phyloP scores from a whole-genome alignment of 1,139 yeast genomes.

The Ogataea hybrid region DNA sequence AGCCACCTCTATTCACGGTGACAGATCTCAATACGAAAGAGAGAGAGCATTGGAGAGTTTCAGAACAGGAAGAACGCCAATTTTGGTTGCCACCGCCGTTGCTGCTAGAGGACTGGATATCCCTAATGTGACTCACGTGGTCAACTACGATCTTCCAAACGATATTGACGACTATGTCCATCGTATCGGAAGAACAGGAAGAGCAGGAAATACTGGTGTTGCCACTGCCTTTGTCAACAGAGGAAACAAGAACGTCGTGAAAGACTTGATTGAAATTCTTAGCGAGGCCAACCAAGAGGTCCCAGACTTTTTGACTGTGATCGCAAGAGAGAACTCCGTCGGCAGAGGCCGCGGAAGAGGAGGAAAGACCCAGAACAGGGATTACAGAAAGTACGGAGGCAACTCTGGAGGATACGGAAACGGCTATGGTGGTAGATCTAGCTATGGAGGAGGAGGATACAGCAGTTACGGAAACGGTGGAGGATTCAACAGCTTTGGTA shows the following conservation, averaged over 20 bases:
- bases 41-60: conserved; percentile 93
- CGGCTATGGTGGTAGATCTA: conserved; percentile 15
- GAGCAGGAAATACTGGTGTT: conserved; percentile 99
- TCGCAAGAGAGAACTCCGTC: conserved; percentile 73
- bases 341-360: conserved; percentile 61
- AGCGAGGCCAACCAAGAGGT: conserved; percentile 97
- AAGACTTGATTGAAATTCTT: conserved; percentile 83
- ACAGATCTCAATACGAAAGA: conserved; percentile 96
- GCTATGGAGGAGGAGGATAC: conserved; percentile 26
- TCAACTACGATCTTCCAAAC: conserved; percentile 94
- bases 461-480: conserved; percentile 11
- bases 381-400: conserved; percentile 33
- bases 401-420: conserved; percentile 37
- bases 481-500: conserved; percentile 15
- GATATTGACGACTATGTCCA: conserved; percentile 98
- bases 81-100: conserved; percentile 96
- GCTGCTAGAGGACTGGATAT: conserved; percentile 99
- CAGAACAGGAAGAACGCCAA: conserved; percentile 83
- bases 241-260: conserved; percentile 85
- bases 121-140: conserved; percentile 97
- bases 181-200: conserved; percentile 99
- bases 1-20: conserved; percentile 98
- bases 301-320: conserved; percentile 80
- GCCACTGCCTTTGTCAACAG: conserved; percentile 99
- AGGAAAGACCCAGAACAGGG: conserved; percentile 43